Evolutionary conservation across 805 yeast species (phyloP), one percentile per base, ranked within the genome.

Genomic region (Starmerella bacillaris): DNA sequence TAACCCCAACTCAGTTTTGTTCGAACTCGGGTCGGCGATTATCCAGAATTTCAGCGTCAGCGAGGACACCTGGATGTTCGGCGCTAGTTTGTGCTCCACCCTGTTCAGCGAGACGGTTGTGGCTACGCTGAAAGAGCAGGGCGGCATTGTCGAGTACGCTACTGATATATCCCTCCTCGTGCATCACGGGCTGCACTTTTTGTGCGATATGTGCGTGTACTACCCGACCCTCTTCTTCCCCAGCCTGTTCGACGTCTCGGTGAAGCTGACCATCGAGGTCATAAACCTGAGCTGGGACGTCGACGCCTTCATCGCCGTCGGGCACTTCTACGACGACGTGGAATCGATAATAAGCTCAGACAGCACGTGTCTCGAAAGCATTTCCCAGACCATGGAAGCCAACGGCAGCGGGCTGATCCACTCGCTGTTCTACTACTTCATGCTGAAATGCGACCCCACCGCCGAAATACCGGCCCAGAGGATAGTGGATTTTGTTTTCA

Each of bases 271-370:
- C 24, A 27, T 35, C 7, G 36, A 37, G 18, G 45, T 37, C 8
- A 22, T 44, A 20, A 27, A 36, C 14, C 20, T 28, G 27, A 27
- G 41, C 29, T 74, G 72, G 40, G 83, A 80, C 49, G 65, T 63
- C 39, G 89, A 78, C 41, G 75, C 93, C 3, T 60, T 82, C 38
- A 60, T 67, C 27, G 63, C 82, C 2, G 69, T 75, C 15, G 58
- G 84, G 38, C 83, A 80, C 49, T 82, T 70, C 53, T 56, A 84
- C 45, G 74, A 79, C 44, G 98, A 89, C 53, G 62, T 82, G 24
- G 65, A 33, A 18, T 27, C 30, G 4, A 31, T 35, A 18, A 6
- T 32, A 14, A 30, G 33, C n/a, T 24, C n/a, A 14, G 63, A 6
- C 9, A 5, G 15, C 8, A 29, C 32, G 5, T 51, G 67, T 34